Evolutionary conservation across 2,329 filamentous ascomycete species (phyloP), one percentile per base, ranked within the genome.

Genomic region (Penicillium sp.): DNA sequence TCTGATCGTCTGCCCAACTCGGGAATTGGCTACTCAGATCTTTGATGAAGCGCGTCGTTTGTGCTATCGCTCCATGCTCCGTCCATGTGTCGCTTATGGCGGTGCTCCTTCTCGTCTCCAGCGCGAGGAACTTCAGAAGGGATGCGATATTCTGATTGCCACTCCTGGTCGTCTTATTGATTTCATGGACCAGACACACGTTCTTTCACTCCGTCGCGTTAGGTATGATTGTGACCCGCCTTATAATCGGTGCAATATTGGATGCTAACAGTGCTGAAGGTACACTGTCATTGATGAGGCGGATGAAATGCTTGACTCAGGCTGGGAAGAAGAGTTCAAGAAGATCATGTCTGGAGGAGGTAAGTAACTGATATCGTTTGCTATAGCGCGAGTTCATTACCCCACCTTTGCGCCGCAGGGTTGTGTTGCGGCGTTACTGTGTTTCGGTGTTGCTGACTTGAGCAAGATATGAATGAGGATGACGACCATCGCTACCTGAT

Each of bases 1-100:
- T 0, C 79, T 97, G 28, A 82, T 99, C 51, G 82, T 99, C 22
- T 88, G 85, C 11, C 94, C 94, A 0, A 94, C 89, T 51, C 89
- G 94, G 35, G 94, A 99, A 79, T 77, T 99, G 5, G 91, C 91
- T 0, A 88, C 91, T 2, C 94, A 99, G 70, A 96, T 97, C 63
- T 97, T 96, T 75, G 91, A 96, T 60, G 93, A 97, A 71, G 87
- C 90, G 26, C 88, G 94, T 59, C 91, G 93, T 65, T 85, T 97
- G 46, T 97, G 91, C 71, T 99, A 99, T 67, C 87, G 94, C 1
- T 91, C 90, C 4, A 96, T 96, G 90, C 82, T 99, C 55, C 91
- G 94, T 38, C 93, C 94, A 25, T 91, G 89, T 64, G 91, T 96
- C 41, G 80, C 88, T 30, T 99, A 97, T 64, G 94, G 94, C 47